Evolutionary conservation across 306 rosid species (phyloP).

Genomic region (Mimosa bimucronata): DNA sequence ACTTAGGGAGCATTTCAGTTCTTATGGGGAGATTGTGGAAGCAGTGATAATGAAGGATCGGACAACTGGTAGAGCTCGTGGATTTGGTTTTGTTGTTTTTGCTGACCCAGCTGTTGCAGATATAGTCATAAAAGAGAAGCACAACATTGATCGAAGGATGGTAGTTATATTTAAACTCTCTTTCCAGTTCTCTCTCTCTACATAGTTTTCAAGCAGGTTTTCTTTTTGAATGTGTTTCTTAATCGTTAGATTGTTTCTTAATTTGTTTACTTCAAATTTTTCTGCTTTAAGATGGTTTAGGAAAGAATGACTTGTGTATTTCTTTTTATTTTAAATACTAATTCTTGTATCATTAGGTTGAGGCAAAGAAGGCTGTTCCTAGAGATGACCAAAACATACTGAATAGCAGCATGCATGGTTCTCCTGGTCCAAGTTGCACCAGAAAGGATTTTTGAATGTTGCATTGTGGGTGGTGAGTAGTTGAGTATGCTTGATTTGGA

Average conservation of each 20-base stretch:
- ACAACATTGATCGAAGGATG: constrained; percentile 96
- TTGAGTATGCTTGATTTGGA: too few species aligned
- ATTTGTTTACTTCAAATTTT: constrained; percentile 18
- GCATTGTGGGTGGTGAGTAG: too few species aligned
- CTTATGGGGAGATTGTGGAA: too few species aligned
- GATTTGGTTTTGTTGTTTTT: too few species aligned
- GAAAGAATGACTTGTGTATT: neutral
- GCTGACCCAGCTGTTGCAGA: constrained; percentile 89
- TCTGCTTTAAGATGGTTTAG: constrained; percentile 30
- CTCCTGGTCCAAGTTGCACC: constrained; percentile 93
- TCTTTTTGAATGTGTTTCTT: constrained; percentile 32
- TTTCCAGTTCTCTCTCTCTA: constrained; percentile 29
- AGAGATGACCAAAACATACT: constrained; percentile 88
- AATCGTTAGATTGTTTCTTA: neutral
- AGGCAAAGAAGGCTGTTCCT: constrained; percentile 99
- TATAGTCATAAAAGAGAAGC: constrained; percentile 83
- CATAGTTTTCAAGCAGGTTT: constrained; percentile 38
- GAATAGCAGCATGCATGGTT: constrained; percentile 81
- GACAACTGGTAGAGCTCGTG: too few species aligned
- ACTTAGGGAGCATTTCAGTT: constrained; percentile 87
- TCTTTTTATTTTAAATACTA: constrained; percentile 22
- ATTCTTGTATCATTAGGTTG: constrained; percentile 65
- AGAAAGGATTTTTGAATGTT: too few species aligned
- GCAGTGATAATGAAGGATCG: too few species aligned
- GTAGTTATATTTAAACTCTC: constrained; percentile 49